Evolutionary conservation across 768 basidiomycete species (phyloP).

Genomic region (Hygrophorus russula): DNA sequence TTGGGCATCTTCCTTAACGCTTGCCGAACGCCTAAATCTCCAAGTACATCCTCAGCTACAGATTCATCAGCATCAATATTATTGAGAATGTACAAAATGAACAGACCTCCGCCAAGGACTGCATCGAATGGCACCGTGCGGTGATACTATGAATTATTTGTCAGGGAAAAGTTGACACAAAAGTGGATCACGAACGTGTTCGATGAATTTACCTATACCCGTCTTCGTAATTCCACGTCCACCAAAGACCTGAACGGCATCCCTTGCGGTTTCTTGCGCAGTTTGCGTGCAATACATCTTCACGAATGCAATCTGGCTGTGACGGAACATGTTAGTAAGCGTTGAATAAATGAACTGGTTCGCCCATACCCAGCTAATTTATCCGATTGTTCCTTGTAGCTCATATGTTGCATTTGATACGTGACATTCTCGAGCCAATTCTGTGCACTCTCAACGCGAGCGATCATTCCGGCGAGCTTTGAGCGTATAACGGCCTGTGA

Average conservation of each 20-base stretch:
- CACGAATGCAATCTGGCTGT: constrained; percentile 58
- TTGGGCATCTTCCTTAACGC: constrained; percentile 69
- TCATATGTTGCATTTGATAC: constrained; percentile 82
- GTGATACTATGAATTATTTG: constrained; percentile 36
- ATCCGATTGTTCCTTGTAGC: constrained; percentile 64
- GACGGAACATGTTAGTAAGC: neutral
- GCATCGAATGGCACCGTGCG: constrained; percentile 60
- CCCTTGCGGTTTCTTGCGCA: constrained; percentile 55
- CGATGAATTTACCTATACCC: constrained; percentile 70
- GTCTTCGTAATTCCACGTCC: constrained; percentile 78
- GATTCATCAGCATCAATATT: neutral
- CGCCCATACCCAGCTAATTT: constrained; percentile 58
- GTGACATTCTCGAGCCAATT: constrained; percentile 70
- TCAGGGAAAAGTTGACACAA: neutral
- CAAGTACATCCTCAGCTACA: constrained; percentile 65
- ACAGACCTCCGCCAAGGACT: constrained; percentile 8
- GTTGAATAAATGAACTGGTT: constrained; percentile 3
- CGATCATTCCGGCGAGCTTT: constrained; percentile 86
- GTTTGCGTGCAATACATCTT: constrained; percentile 56
- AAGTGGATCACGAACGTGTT: constrained; percentile 41
- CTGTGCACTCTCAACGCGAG: constrained; percentile 53
- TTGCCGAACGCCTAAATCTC: constrained; percentile 75
- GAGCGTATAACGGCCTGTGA: constrained; percentile 80
- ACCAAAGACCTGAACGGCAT: constrained; percentile 65
- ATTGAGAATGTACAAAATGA: neutral